Evolutionary conservation across 2,329 filamentous ascomycete genomes (phyloP).

Genomic region (Diaporthe humulicola): DNA sequence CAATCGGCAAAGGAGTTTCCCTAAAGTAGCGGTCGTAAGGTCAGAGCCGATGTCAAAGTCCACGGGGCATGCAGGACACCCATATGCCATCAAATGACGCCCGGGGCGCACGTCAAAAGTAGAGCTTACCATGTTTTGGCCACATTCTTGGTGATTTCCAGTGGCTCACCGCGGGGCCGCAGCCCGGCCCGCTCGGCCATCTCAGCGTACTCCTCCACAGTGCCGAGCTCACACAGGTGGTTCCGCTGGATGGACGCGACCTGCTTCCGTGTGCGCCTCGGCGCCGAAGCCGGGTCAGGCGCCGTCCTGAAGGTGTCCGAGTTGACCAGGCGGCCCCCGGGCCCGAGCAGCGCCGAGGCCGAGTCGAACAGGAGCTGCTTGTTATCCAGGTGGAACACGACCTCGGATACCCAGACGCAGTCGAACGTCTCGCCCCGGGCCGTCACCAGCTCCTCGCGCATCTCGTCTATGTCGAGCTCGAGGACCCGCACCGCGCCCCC

Average conservation of each 20-base stretch:
- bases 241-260: background rate
- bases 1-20: background rate
- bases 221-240: background rate
- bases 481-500: background rate
- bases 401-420: background rate
- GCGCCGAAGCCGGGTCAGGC: background rate
- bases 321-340: background rate
- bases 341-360: background rate
- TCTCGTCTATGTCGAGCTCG: background rate
- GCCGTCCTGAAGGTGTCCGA: background rate
- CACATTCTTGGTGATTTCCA: background rate
- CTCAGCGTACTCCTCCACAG: background rate
- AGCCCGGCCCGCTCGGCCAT: background rate
- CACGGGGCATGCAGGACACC: background rate
- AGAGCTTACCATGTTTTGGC: background rate
- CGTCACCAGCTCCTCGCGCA: background rate
- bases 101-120: background rate
- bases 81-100: background rate
- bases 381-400: background rate
- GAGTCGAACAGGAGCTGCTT: background rate
- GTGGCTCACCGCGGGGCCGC: background rate
- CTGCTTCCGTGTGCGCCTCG: background rate
- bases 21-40: background rate
- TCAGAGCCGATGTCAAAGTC: background rate
- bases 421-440: background rate